Conservation (phyloP, 345 rosid genomes). For the Populus simonii region DNA sequence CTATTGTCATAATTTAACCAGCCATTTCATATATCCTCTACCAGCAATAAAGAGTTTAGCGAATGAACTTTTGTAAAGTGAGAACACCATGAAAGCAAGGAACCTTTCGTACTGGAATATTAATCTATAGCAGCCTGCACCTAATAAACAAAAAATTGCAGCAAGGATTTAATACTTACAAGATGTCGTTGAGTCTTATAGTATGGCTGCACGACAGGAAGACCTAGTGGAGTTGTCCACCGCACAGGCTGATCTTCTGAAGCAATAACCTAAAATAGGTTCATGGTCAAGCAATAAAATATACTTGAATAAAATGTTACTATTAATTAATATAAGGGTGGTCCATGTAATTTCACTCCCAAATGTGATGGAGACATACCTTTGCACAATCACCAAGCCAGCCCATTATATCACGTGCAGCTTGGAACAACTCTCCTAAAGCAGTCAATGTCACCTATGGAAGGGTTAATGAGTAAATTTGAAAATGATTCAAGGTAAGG, state of each 20-base stretch:
- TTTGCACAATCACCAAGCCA: constrained; percentile 98
- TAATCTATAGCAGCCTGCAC: not conserved
- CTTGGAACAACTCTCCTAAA: constrained; percentile 86
- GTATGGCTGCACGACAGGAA: constrained; percentile 96
- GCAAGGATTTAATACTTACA: constrained; percentile 40
- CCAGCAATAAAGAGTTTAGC: not conserved
- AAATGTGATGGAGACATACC: constrained; percentile 32
- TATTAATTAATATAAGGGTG: not conserved
- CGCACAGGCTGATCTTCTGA: constrained; percentile 77
- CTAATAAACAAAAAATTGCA: not conserved
- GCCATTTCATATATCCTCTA: not conserved
- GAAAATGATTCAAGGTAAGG: not conserved
- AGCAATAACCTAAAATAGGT: constrained; percentile 60
- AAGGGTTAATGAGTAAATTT: constrained; percentile 9
- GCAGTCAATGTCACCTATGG: constrained; percentile 85
- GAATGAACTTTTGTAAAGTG: not conserved
- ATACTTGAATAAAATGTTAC: not conserved
- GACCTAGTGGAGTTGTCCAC: constrained; percentile 96
- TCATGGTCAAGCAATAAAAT: constrained; percentile 10
- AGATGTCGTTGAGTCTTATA: constrained; percentile 69
- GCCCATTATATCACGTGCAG: constrained; percentile 89
- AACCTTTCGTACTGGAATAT: not conserved
- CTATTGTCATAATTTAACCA: not conserved
- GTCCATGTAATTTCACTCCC: not conserved
- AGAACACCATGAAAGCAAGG: not conserved